Conservation (phyloP, 2,329 filamentous ascomycete genomes). For the Fusarium sarcochroum region DNA sequence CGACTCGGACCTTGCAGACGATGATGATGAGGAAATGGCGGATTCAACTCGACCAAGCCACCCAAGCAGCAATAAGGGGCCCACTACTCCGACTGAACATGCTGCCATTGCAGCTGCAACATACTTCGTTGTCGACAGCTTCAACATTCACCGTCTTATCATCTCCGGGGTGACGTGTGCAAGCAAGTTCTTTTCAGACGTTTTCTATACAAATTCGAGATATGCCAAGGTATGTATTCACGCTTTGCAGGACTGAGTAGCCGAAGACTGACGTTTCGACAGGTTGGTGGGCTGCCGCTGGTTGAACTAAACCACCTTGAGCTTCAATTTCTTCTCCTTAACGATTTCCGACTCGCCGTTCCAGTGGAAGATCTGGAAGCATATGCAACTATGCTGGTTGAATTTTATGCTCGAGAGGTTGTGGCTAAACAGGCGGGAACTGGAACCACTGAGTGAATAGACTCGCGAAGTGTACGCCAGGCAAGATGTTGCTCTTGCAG, state of each 20-base stretch:
- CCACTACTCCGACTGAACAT: constrained; percentile 44
- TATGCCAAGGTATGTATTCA: constrained; percentile 87
- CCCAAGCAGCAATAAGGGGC: constrained; percentile 41
- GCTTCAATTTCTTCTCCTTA: constrained; percentile 93
- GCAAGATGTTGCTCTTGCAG: constrained; percentile 2
- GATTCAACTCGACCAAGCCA: constrained; percentile 48
- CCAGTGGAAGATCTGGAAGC: constrained; percentile 96
- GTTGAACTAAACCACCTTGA: constrained; percentile 96
- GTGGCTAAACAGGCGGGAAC: constrained; percentile 59
- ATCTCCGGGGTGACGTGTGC: constrained; percentile 98
- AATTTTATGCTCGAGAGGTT: constrained; percentile 95
- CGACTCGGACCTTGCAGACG: constrained; percentile 66
- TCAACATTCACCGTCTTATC: constrained; percentile 96
- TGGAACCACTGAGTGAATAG: constrained; percentile 37
- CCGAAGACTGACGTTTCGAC: constrained; percentile 28
- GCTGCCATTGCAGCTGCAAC: constrained; percentile 58
- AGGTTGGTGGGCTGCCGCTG: constrained; percentile 95
- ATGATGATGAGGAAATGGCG: constrained; percentile 56
- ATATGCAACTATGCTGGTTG: constrained; percentile 98
- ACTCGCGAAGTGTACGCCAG: constrained; percentile 6
- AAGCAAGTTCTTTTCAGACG: constrained; percentile 99
- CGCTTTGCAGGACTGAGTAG: not conserved
- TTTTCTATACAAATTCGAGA: constrained; percentile 99
- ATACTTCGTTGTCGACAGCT: constrained; percentile 96
- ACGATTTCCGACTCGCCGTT: constrained; percentile 94